These are phyloP conservation scores for Debaryomyces tyrocola DNA, from an alignment of 805 yeast genomes.

Conservation along the genomic window DNA sequence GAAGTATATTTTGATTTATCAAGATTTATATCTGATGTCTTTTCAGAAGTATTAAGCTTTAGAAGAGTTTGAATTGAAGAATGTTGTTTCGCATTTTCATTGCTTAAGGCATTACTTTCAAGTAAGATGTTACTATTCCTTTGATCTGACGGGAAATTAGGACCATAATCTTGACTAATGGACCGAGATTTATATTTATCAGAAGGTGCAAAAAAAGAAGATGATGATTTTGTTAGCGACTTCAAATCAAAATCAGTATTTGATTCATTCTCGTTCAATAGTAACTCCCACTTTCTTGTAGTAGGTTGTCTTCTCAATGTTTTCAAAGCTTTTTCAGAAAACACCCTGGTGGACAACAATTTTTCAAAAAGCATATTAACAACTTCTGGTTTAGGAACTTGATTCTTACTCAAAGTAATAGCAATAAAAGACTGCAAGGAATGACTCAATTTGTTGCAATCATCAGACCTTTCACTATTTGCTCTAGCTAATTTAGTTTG, in stretches of 20 bases:
- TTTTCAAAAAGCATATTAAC: slow-evolving; percentile 42
- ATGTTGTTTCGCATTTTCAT: neutral
- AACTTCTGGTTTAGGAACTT: slow-evolving; percentile 34
- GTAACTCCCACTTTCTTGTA: slow-evolving; percentile 43
- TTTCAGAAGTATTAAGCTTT: neutral
- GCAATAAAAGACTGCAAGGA: slow-evolving; percentile 34
- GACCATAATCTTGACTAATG: no score
- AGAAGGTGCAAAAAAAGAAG: neutral
- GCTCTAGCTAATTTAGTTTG: slow-evolving; percentile 6
- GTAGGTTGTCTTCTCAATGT: slow-evolving; percentile 32
- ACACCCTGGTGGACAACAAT: slow-evolving; percentile 36
- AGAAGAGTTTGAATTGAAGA: neutral
- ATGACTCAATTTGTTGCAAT: slow-evolving; percentile 8
- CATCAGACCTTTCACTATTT: neutral
- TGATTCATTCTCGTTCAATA: slow-evolving; percentile 40
- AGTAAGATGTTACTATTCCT: no score
- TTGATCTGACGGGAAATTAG: no score
- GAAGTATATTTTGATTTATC: no score
- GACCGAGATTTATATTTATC: no score
- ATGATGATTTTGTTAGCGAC: slow-evolving; percentile 9
- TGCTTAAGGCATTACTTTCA: no score
- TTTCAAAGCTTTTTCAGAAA: slow-evolving; percentile 33
- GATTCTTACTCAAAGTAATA: slow-evolving; percentile 30
- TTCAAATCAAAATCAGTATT: slow-evolving; percentile 37
- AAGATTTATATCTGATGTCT: no score